These are phyloP conservation scores for Penicillium psychrosexuale DNA, from an alignment of 2,329 filamentous ascomycete genomes.

Conservation along the genomic window DNA sequence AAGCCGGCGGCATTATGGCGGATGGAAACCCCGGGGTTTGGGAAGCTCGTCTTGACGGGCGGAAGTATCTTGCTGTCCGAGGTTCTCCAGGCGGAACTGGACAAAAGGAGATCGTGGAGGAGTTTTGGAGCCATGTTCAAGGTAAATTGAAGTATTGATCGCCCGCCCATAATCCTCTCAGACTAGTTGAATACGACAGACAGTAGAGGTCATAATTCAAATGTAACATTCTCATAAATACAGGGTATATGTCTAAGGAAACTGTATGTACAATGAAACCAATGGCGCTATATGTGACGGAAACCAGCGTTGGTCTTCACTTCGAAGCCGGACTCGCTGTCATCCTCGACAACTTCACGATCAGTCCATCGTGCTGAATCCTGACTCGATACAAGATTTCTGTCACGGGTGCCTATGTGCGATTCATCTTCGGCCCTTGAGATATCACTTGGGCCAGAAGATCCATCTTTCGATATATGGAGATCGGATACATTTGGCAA, in stretches of 20 bases:
- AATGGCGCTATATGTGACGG: constrained; percentile 6
- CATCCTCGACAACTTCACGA: constrained; percentile 56
- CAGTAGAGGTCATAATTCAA: background rate
- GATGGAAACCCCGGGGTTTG: constrained; percentile 59
- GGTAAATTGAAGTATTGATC: constrained; percentile 38
- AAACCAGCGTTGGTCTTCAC: constrained; percentile 20
- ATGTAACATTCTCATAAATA: background rate
- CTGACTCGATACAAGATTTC: constrained; percentile 22
- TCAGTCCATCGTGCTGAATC: constrained; percentile 67
- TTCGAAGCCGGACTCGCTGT: constrained; percentile 38
- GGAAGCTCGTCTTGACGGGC: constrained; percentile 55
- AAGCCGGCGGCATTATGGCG: constrained; percentile 59
- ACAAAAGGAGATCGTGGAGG: constrained; percentile 42
- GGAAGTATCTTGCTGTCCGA: constrained; percentile 51
- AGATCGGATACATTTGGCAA: background rate
- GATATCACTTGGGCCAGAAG: background rate
- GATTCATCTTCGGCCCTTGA: constrained; percentile 10
- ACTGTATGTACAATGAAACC: constrained; percentile 12
- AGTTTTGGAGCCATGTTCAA: constrained; percentile 43
- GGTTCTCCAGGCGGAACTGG: constrained; percentile 30
- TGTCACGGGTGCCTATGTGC: constrained; percentile 10
- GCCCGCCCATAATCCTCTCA: background rate
- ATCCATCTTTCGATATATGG: background rate
- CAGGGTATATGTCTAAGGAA: constrained; percentile 14
- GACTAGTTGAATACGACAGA: background rate